These are phyloP conservation scores for Hymenoscyphus occultus DNA, from an alignment of 2,329 filamentous ascomycete species.

Conservation along the genomic window DNA sequence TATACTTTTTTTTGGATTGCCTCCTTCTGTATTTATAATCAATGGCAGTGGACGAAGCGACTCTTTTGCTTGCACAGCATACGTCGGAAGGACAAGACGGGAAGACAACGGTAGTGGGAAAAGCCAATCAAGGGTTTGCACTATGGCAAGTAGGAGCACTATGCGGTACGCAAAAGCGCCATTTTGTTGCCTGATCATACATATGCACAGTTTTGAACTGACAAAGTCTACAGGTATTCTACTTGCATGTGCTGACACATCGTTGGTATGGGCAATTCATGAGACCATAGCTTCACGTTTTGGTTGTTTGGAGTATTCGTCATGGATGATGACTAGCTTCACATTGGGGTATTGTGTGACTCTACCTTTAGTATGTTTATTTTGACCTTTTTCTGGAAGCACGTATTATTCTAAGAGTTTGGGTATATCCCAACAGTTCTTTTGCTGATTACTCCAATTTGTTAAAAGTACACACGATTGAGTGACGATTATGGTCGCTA, in stretches of 20 bases:
- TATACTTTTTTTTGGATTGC: no score
- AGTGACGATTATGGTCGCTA: conserved; percentile 54
- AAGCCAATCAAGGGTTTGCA: conserved; percentile 10
- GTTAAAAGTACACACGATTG: conserved; percentile 40
- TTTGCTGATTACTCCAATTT: neutral
- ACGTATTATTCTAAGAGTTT: no score
- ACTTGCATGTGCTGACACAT: conserved; percentile 23
- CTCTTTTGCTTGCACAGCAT: conserved; percentile 17
- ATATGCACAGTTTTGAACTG: conserved; percentile 11
- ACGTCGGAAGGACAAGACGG: conserved; percentile 1
- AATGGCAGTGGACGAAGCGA: conserved; percentile 17
- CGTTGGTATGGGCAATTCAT: conserved; percentile 26
- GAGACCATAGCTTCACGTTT: conserved; percentile 26
- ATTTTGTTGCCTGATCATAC: neutral
- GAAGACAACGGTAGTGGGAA: conserved; percentile 5
- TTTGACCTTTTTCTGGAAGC: neutral
- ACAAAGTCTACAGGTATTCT: conserved; percentile 22
- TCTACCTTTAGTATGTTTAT: conserved; percentile 12
- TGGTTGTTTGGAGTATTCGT: conserved; percentile 21
- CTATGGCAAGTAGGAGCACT: conserved; percentile 21
- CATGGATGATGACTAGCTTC: conserved; percentile 29
- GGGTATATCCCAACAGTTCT: neutral
- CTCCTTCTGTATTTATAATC: no score
- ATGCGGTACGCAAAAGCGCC: conserved; percentile 13
- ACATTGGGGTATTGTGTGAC: conserved; percentile 26